Evolutionary conservation across 2,329 filamentous ascomycete species (phyloP).

Genomic region (Pseudopyrenochaeta lycopersici): DNA sequence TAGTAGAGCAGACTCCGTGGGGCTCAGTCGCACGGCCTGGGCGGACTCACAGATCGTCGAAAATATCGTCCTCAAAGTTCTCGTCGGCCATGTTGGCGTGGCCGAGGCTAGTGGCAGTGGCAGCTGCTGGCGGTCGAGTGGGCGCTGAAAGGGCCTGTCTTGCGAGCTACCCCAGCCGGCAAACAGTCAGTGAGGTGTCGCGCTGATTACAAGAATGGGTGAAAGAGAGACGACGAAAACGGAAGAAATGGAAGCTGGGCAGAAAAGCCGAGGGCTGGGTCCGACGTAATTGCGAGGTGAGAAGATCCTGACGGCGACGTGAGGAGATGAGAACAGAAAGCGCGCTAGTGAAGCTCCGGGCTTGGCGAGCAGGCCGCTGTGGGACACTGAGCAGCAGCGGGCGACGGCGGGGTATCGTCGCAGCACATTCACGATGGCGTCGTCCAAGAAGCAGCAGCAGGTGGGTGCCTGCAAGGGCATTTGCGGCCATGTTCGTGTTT

Average conservation of each 20-base stretch:
- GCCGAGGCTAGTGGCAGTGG: not conserved
- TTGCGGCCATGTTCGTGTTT: slow-evolving; percentile 1
- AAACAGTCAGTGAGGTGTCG: not conserved
- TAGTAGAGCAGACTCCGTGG: not conserved
- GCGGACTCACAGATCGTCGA: slow-evolving; percentile 84
- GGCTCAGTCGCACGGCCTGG: slow-evolving; percentile 2
- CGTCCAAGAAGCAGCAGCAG: slow-evolving; percentile 58
- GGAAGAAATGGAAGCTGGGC: not conserved
- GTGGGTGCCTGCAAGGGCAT: slow-evolving; percentile 23
- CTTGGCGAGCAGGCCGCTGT: slow-evolving; percentile 30
- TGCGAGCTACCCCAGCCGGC: slow-evolving; percentile 3
- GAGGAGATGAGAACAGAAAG: slow-evolving; percentile 27
- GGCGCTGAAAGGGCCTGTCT: not conserved
- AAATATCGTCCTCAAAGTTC: slow-evolving; percentile 91
- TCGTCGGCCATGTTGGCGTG: slow-evolving; percentile 75
- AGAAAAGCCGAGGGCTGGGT: not conserved
- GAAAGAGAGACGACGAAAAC: not conserved
- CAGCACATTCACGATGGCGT: slow-evolving; percentile 46
- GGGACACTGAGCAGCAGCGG: slow-evolving; percentile 15
- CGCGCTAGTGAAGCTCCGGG: slow-evolving; percentile 23
- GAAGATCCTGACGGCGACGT: slow-evolving; percentile 31
- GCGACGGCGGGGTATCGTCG: slow-evolving; percentile 23
- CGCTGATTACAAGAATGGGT: not conserved
- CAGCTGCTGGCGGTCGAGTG: slow-evolving; percentile 24
- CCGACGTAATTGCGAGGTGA: slow-evolving; percentile 1